Evolutionary conservation across 2,329 filamentous ascomycete species (phyloP), one percentile per base, ranked within the genome.

Genomic region (Ustilaginoidea virens): DNA sequence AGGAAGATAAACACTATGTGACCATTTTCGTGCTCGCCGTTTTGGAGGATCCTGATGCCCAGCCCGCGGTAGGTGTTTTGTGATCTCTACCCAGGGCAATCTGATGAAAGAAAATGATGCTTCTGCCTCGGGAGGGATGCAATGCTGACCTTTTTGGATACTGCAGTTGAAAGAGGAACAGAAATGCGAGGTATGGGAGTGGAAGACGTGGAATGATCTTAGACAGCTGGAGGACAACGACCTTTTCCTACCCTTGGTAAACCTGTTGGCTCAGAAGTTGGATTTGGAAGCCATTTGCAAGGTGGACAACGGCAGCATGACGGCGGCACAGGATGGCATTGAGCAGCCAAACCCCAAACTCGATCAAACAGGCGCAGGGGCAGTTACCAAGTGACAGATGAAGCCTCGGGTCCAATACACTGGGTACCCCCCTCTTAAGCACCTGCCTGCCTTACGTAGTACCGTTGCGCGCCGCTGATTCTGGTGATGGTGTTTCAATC

Each of bases 1-100:
- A 45, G 0, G 61, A 65, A n/a, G 51, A 51, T 0, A 80, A 74
- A 48, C 80, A 87, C 45, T 87, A 86, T 43, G 60, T 83, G 28
- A 86, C 80, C 0, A 48, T 83, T 3, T 85, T 80, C 39, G 66
- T 82, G 36, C 53, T 56, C 1, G 71, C 67, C 23, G 51, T 49
- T 25, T 53, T 69, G 39, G 43, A 52, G 0, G 60, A 69, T 16
- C 53, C 60, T 11, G 37, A 42, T 0, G 59, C 60, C 16, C 47
- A 66, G 37, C 66, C 76, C 0, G 31, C 61, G 57, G 74, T 78
- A 24, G 4, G 21, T 14, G 7, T n/a, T 2, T 3, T 7, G 17
- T 3, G 24, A 14, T 7, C 14, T 25, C 13, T 13, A 8, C 7
- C 12, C 9, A 25, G 24, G 14, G 7, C 9, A 9, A 9, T 7